Base-by-base conservation (phyloP, 345 rosid species). In the Moricandia moricandioides region DNA sequence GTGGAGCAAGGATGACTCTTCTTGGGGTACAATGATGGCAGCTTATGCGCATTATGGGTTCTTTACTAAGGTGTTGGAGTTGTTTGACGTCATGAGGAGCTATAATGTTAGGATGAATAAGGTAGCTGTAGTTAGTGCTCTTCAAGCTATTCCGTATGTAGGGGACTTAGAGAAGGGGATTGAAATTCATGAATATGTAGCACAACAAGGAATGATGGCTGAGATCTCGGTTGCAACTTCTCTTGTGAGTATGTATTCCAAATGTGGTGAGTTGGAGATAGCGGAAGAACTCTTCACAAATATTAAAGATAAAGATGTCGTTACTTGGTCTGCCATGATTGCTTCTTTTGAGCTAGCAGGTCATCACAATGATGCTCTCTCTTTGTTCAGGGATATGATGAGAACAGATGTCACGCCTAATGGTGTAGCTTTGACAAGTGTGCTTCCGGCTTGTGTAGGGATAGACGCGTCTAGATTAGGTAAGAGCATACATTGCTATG, bases 291-390 rank as follows among this genome's bases (percentile, higher is more conserved):
- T 87, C 34, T 83, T 88, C 77, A 14, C 24, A 11, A 73, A 68
- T 62, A 71, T 78, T 58, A 77, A 60, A 33, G 81, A 24, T 34
- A 80, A 71, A 76, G 93, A 88, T 72, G 59, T 83, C 4, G 74
- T 88, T 81, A 72, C 87, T 73, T 88, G 91, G 89, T 87, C 91
- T 79, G 85, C 89, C 10, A 78, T 84, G 67, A 84, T 88, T 71
- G 77, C 79, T 26, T 75, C 79, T 58, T 83, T 78, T 72, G 87
- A 75, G 67, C 86, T 83, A 76, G 82, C 87, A 64, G 89, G 87
- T 1, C 79, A 84, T 67, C 82, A 83, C 56, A 72, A 83, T 47
- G 82, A 78, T 40, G 87, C 88, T 71, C 79, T 85, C 31, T 78
- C 81, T 45, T 18, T 85, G 71, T 87, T 87, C 67, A 74, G 71